These are phyloP conservation scores for Borealophlyctis nickersoniae DNA, from an alignment of 192 early-diverging fungal genomes.

Conservation along the genomic window DNA sequence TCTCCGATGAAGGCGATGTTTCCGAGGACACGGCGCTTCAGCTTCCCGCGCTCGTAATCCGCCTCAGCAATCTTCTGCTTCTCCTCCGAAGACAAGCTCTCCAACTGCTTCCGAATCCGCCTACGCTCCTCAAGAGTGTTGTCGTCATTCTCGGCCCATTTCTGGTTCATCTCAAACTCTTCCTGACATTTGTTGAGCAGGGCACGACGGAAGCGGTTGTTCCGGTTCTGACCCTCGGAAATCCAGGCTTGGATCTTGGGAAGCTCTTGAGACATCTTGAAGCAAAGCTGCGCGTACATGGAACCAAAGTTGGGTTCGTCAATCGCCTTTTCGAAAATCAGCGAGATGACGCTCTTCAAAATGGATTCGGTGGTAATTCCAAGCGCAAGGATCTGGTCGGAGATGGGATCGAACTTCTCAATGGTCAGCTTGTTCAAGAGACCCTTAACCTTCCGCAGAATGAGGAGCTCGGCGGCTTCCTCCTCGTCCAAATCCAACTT, in stretches of 20 bases:
- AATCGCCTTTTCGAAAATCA: constrained; percentile 92
- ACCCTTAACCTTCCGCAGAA: constrained; percentile 70
- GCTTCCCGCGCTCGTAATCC: constrained; percentile 78
- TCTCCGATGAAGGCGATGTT: constrained; percentile 94
- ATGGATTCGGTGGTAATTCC: constrained; percentile 69
- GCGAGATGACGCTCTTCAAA: constrained; percentile 76
- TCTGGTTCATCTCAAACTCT: constrained; percentile 90
- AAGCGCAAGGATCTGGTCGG: constrained; percentile 75
- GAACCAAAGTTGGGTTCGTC: constrained; percentile 88
- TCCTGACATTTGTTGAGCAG: constrained; percentile 92
- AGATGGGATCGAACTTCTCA: constrained; percentile 89
- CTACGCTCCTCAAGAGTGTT: constrained; percentile 27
- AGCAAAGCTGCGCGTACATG: constrained; percentile 88
- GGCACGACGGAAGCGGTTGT: constrained; percentile 84
- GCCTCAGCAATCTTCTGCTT: constrained; percentile 54
- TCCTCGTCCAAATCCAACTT: constrained; percentile 33
- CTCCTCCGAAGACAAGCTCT: constrained; percentile 66
- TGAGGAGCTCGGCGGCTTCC: constrained; percentile 19
- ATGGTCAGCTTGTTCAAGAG: constrained; percentile 96
- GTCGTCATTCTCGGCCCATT: constrained; percentile 54
- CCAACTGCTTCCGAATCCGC: constrained; percentile 34
- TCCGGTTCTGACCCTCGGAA: constrained; percentile 58
- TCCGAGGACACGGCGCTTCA: constrained; percentile 92
- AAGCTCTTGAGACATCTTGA: constrained; percentile 57
- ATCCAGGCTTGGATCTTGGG: constrained; percentile 60